Base-by-base conservation (phyloP, 2,329 filamentous ascomycete genomes). In the Exserohilum rostratum region DNA sequence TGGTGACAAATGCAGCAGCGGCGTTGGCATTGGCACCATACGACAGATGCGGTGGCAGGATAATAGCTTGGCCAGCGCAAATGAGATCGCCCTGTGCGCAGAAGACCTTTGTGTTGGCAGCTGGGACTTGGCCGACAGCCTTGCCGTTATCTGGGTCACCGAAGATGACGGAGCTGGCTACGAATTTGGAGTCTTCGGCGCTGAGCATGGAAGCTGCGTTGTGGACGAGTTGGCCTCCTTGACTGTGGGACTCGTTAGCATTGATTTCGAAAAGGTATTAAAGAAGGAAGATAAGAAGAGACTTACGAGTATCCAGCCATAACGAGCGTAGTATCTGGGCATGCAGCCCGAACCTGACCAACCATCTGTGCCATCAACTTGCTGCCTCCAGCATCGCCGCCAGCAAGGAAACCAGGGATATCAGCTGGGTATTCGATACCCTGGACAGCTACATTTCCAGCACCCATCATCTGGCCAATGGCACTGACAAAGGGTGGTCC, bases 341-440 rank as follows among this genome's bases (percentile, higher is more conserved):
- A 82, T 35, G 74, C 67, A 13, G 64, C 60, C 37, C 74, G 70
- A 5, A 79, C 77, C 58, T 78, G 64, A n/a, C 63, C 65, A 1
- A 74, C 70, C 62, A 70, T 67, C 22, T 73, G 61, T 35, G 78
- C 76, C 79, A 84, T 82, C 51, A 70, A 74, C 34, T 65, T 62
- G 46, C 77, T 78, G 5, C 82, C 81, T 9, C 51, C 65, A 4
- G 66, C 60, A 57, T 82, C 80, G 1, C 82, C 82, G 6, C 79
- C 78, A 11, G 70, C 71, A 4, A 82, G 66, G 58, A 82, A 83
- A 0, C 82, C 82, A 3, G 62, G 57, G 10, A 74, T 52, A 30
- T 66, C 60, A n/a, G 83, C 83, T 2, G 78, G 71, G 62, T 85
- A 86, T 29, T 80, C 73, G 17, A 85, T 79, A 46, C 83, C 83